Conservation (phyloP, 257 asterid species). For the Ehretia macrophylla region DNA sequence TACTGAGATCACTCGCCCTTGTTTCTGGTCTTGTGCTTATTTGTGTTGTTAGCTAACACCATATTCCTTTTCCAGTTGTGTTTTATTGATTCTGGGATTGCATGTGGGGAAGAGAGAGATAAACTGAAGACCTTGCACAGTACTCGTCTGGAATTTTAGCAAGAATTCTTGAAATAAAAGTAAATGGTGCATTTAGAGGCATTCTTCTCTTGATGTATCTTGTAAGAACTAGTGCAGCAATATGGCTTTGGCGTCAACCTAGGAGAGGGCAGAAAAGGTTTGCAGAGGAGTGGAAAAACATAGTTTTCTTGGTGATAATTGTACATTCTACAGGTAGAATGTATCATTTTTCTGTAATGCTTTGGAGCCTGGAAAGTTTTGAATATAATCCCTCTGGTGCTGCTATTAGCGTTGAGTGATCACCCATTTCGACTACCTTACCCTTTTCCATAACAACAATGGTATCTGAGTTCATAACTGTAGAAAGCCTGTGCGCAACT, state of each 20-base stretch:
- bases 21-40: not conserved
- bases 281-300: not conserved
- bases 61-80: slow-evolving; percentile 52
- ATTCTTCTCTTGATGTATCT: not conserved
- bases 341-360: slow-evolving; percentile 26
- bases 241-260: not conserved
- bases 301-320: not conserved
- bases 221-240: not conserved
- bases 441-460: slow-evolving; percentile 74
- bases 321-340: not conserved
- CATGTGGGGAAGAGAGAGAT: slow-evolving; percentile 62
- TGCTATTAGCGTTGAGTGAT: slow-evolving; percentile 49
- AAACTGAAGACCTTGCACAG: slow-evolving; percentile 59
- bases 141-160: slow-evolving; percentile 49
- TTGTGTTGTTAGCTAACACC: not conserved
- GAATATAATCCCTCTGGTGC: slow-evolving; percentile 56
- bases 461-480: slow-evolving; percentile 54
- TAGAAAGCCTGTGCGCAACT: slow-evolving; percentile 78
- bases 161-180: slow-evolving; percentile 2
- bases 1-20: slow-evolving; percentile 5
- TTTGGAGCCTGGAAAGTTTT: slow-evolving; percentile 54
- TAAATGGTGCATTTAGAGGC: not conserved
- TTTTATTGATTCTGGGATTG: slow-evolving; percentile 73
- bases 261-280: not conserved
- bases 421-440: slow-evolving; percentile 60